Percentiles rank a stretch among this genome's conserved stretches.
Evolutionary conservation across 129 eudicot genomes (phyloP).

Genomic region (Centaurea solstitialis): DNA sequence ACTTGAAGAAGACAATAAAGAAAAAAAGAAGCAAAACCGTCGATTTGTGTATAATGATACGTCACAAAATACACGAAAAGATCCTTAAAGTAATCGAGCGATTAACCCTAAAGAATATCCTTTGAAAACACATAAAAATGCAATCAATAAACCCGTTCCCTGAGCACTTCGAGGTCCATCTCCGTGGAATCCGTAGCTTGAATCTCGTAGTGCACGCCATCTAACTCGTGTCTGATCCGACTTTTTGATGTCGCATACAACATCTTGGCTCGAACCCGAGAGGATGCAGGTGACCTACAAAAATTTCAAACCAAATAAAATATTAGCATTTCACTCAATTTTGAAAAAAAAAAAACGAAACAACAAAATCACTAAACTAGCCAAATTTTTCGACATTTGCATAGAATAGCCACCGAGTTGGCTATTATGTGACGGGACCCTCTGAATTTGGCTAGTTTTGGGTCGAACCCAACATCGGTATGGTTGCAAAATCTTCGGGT

Average conservation of each 20-base stretch:
- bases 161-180: slow-evolving; percentile 62
- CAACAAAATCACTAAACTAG: neutral
- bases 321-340: neutral
- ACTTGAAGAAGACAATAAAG: neutral
- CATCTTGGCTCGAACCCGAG: slow-evolving; percentile 66
- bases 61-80: neutral
- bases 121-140: neutral
- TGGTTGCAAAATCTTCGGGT: no score
- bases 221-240: slow-evolving; percentile 51
- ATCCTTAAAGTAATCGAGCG: neutral
- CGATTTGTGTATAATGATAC: neutral
- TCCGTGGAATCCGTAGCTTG: slow-evolving; percentile 73
- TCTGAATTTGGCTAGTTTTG: no score
- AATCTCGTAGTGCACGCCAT: slow-evolving; percentile 70
- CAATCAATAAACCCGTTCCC: slow-evolving; percentile 47
- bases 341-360: neutral
- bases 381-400: neutral
- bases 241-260: slow-evolving; percentile 62
- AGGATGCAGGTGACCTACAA: slow-evolving; percentile 1
- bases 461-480: no score
- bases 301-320: neutral
- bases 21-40: neutral
- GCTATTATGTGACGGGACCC: no score
- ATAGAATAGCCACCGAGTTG: neutral
- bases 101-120: neutral